Evolutionary conservation across 164 flowering plant species (phyloP), one percentile per base, ranked within the genome.

Genomic region (Stephania cephalantha): DNA sequence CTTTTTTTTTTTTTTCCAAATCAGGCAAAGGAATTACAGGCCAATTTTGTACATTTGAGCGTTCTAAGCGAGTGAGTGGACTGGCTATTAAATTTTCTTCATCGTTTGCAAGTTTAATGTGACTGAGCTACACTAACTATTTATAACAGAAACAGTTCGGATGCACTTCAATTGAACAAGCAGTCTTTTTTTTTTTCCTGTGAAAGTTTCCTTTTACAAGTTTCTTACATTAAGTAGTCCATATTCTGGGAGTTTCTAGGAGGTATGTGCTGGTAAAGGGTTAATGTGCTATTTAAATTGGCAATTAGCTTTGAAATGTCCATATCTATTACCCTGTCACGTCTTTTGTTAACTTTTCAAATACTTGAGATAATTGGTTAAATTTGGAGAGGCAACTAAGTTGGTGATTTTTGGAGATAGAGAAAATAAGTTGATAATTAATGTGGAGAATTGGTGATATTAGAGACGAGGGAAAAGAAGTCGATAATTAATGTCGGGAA

Each of bases 11-110:
- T 1, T 0, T 70, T 66, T 71, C 13, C 78, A 6, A 70, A 46
- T 61, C 79, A 93, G 98, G 94, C 90, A 25, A 92, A 87, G 85
- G 99, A 95, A 82, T 73, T 92, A 88, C 97, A 90, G 74, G 85
- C 91, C 67, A 89, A 92, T 79, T 90, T 91, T 85, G 91, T 86
- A 79, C 95, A 92, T 74, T 78, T 95, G 84, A 87, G 85, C 75
- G 72, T 86, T 82, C 78, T 95, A 79, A 93, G 98, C 97, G 87
- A 85, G 99, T 95, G 75, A 72, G 97, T 76, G 11, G 77, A 35
- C 29, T 68, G 15, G 3, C n/a, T 70, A 4, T 25, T 63, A 1
- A 42, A 2, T 52, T n/a, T 71, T 18, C 50, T 66, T 77, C 52
- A 10, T 64, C 17, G 5, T 1, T 71, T 9, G 42, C 20, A 1